These are phyloP conservation scores for Blastocladiella britannica DNA, from an alignment of 192 early-diverging fungal genomes.

Conservation along the genomic window DNA sequence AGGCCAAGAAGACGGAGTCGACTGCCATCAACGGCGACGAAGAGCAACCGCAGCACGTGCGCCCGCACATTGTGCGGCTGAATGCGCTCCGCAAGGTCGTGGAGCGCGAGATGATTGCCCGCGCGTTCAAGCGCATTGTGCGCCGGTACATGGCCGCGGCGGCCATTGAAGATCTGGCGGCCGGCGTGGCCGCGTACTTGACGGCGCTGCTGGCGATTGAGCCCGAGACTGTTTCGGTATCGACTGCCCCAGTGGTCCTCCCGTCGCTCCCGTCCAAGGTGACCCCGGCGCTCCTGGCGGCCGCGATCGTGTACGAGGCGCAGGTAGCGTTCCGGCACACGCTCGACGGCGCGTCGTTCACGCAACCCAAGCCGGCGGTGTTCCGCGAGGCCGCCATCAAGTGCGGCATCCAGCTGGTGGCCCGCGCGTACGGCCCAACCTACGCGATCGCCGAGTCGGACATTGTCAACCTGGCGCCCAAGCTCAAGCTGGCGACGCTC, in stretches of 20 bases:
- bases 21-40: neutral
- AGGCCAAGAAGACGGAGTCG: conserved; percentile 13
- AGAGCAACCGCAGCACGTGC: neutral
- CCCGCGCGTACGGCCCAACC: conserved; percentile 49
- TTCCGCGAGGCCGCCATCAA: conserved; percentile 67
- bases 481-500: conserved; percentile 48
- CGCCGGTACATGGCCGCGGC: conserved; percentile 36
- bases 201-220: conserved; percentile 54
- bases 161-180: conserved; percentile 32
- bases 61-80: neutral
- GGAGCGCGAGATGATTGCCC: conserved; percentile 69
- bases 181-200: conserved; percentile 56
- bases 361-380: conserved; percentile 34
- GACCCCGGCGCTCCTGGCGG: conserved; percentile 37
- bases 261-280: conserved; percentile 19
- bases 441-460: conserved; percentile 11
- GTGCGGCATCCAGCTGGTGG: conserved; percentile 66
- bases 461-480: conserved; percentile 46
- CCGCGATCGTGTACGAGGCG: conserved; percentile 39
- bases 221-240: conserved; percentile 30
- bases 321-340: conserved; percentile 51
- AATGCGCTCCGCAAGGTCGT: conserved; percentile 31
- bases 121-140: conserved; percentile 66
- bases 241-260: conserved; percentile 19
- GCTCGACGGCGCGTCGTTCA: conserved; percentile 21